phyloP scores from a whole-genome alignment of 306 rosid species.

The Vicia sativa region DNA sequence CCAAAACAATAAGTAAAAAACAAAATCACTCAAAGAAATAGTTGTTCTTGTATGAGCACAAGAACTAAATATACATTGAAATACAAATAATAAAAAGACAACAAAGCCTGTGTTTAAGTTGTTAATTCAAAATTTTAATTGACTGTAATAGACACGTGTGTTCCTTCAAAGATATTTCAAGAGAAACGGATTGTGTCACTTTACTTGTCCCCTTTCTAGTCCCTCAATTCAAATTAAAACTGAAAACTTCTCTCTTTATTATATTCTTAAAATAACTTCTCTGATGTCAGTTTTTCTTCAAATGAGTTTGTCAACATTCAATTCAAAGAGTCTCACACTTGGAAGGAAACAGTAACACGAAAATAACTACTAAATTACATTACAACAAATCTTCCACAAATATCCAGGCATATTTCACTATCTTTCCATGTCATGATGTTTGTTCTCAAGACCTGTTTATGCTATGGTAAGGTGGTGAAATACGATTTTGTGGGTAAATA shows the following conservation, averaged over 20 bases:
- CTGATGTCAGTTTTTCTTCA: background rate
- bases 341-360: background rate
- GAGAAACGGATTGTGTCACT: background rate
- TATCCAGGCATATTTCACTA: background rate
- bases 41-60: conserved; percentile 4
- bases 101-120: background rate
- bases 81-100: background rate
- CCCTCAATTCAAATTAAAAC: conserved; percentile 4
- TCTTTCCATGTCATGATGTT: background rate
- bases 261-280: conserved; percentile 10
- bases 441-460: background rate
- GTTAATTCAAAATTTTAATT: background rate
- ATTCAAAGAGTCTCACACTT: background rate
- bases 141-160: background rate
- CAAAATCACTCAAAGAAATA: background rate
- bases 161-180: conserved; percentile 3
- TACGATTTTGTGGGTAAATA: background rate
- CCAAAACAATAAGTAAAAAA: background rate
- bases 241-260: background rate
- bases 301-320: background rate
- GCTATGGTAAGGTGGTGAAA: background rate
- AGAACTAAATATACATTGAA: conserved; percentile 3
- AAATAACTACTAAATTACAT: background rate
- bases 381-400: background rate
- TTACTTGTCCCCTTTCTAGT: background rate